Percentiles rank a stretch among this genome's conserved stretches.
Evolutionary conservation across 1,139 yeast species (phyloP).

Genomic region (Martiniozyma asiatica): DNA sequence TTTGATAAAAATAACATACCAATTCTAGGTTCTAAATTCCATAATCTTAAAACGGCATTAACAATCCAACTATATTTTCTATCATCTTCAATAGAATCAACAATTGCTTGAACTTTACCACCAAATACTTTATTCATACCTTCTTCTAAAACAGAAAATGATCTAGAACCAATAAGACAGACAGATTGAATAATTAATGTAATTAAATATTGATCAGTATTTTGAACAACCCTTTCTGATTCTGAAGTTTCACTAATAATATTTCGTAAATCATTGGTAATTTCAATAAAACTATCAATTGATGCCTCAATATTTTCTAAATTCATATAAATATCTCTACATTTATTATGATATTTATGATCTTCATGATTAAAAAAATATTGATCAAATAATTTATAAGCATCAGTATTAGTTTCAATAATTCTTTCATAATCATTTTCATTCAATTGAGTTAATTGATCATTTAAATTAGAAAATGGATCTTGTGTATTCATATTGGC

Average conservation of each 20-base stretch:
- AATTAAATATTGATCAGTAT: conserved; percentile 38
- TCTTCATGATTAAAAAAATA: conserved; percentile 23
- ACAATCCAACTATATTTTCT: conserved; percentile 35
- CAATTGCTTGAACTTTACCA: conserved; percentile 31
- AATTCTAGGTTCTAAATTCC: conserved; percentile 77
- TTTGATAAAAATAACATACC: conserved; percentile 62
- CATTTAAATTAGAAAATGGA: conserved; percentile 6
- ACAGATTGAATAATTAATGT: conserved; percentile 59
- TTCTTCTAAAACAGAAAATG: conserved; percentile 63
- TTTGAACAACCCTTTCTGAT: conserved; percentile 22
- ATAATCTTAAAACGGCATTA: conserved; percentile 58
- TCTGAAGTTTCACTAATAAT: conserved; percentile 21
- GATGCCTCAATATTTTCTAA: conserved; percentile 20
- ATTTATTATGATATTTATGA: conserved; percentile 20
- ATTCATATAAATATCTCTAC: conserved; percentile 22
- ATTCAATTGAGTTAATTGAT: conserved; percentile 5
- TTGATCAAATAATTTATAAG: conserved; percentile 15
- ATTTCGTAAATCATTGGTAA: conserved; percentile 15
- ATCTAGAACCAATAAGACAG: conserved; percentile 78
- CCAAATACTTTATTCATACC: conserved; percentile 22
- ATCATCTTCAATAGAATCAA: conserved; percentile 26
- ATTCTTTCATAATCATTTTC: conserved; percentile 2
- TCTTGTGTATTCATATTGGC: conserved; percentile 10
- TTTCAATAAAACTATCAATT: conserved; percentile 18
- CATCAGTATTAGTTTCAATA: conserved; percentile 12